Percentiles rank a stretch among this genome's conserved stretches.
These are phyloP conservation scores for Tylopilus subfusipes DNA, from an alignment of 768 basidiomycete genomes.

Conservation along the genomic window DNA sequence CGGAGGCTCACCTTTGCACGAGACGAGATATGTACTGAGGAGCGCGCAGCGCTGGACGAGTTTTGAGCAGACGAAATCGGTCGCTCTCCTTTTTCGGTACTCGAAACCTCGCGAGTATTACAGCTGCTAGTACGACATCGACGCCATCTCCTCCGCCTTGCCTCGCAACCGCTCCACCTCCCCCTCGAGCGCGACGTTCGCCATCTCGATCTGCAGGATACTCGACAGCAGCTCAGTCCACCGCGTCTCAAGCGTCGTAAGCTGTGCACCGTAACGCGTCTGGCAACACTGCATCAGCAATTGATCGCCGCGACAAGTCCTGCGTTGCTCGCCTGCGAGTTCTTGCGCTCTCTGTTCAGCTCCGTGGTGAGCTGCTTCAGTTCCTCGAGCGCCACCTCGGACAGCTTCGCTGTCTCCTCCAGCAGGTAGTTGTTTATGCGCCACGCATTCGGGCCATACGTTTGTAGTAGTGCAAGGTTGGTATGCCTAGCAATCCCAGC, in stretches of 20 bases:
- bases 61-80: slow-evolving; percentile 16
- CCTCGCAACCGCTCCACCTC: slow-evolving; percentile 64
- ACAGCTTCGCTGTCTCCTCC: slow-evolving; percentile 69
- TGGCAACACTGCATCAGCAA: slow-evolving; percentile 29
- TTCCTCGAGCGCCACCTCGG: slow-evolving; percentile 72
- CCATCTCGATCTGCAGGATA: slow-evolving; percentile 93
- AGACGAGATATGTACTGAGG: background rate
- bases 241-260: slow-evolving; percentile 76
- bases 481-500: slow-evolving; percentile 53
- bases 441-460: slow-evolving; percentile 90
- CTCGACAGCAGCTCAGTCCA: slow-evolving; percentile 93
- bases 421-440: slow-evolving; percentile 86
- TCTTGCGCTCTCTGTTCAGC: slow-evolving; percentile 86
- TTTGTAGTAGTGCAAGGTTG: slow-evolving; percentile 78
- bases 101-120: background rate
- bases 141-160: slow-evolving; percentile 60
- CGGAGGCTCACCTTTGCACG: background rate
- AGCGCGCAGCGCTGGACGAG: slow-evolving; percentile 2
- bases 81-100: slow-evolving; percentile 28
- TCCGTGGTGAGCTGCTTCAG: slow-evolving; percentile 76
- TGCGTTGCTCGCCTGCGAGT: slow-evolving; percentile 55
- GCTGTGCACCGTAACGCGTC: slow-evolving; percentile 75
- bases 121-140: slow-evolving; percentile 14
- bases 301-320: background rate
- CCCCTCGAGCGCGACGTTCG: slow-evolving; percentile 81